These are phyloP conservation scores for Alternaria ethzedia DNA, from an alignment of 2,329 filamentous ascomycete species.

Conservation along the genomic window DNA sequence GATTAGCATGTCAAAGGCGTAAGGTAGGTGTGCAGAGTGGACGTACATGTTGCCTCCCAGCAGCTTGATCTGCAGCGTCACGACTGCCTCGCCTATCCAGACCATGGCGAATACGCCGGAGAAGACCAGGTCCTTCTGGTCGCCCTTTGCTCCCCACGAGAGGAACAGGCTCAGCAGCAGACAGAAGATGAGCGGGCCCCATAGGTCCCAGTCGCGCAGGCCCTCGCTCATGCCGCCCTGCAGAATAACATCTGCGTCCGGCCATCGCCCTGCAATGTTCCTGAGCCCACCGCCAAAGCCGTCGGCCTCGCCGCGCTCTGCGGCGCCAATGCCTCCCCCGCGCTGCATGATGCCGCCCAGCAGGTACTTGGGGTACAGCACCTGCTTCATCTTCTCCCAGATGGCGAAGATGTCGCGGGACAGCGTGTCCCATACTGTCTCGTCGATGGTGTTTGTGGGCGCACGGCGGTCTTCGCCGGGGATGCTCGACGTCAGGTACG, in stretches of 20 bases:
- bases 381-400: conserved; percentile 98
- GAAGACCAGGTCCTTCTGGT: conserved; percentile 89
- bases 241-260: conserved; percentile 69
- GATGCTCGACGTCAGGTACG: conserved; percentile 86
- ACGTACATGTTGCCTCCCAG: conserved; percentile 95
- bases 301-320: conserved; percentile 62
- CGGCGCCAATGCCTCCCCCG: conserved; percentile 64
- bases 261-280: conserved; percentile 67
- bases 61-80: conserved; percentile 97
- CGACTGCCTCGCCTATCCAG: conserved; percentile 95
- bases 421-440: conserved; percentile 96
- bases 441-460: conserved; percentile 92
- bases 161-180: conserved; percentile 85
- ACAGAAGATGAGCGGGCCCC: conserved; percentile 96
- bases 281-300: conserved; percentile 56
- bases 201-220: conserved; percentile 95
- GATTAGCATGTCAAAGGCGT: conserved; percentile 34
- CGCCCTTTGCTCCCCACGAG: conserved; percentile 77
- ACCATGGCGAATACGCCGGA: conserved; percentile 96
- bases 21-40: neutral
- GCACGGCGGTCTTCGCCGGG: conserved; percentile 91
- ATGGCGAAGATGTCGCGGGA: conserved; percentile 89
- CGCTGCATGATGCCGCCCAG: conserved; percentile 70
- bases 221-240: conserved; percentile 84
- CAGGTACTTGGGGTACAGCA: conserved; percentile 93